Evolutionary conservation across 2,329 filamentous ascomycete genomes (phyloP), one percentile per base, ranked within the genome.

Genomic region (Cercospora beticola): DNA sequence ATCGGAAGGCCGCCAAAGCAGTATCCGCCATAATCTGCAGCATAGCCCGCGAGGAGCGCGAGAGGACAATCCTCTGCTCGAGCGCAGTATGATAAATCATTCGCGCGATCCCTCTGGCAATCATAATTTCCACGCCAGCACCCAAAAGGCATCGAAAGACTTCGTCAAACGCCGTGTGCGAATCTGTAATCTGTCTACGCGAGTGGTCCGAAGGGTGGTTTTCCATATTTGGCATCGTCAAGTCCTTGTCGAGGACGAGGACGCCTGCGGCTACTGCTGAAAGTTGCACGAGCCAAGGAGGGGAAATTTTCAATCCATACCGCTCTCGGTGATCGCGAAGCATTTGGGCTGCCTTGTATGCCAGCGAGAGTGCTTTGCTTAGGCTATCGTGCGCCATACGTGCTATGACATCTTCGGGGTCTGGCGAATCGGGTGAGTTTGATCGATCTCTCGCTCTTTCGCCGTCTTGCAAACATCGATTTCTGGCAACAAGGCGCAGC

Each of bases 1-100:
- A 49, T 71, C 70, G 16, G 65, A 68, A 5, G 70, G 70, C 5
- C 65, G 58, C 70, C 70, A 71, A 71, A 30, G 68, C 62, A 14
- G 70, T 70, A 30, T 66, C 65, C 2, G 62, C 59, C 68, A 71
- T 68, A 21, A 71, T 26, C 62, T 68, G 65, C 36, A 71, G 43
- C 64, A 71, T 43, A 12, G 31, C 46, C 54, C 56, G 31, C 40
- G 68, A 64, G 7, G 18, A 14, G 16, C 33, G 59, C 3, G 33
- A 54, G 0, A 71, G 26, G 4, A 33, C 30, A 14, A 71, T 58
- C 23, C 60, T 64, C 16, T 64, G 62, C 52, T 65, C 52, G n/a
- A 68, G 36, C 4, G 68, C 62, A n/a, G 65, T 71, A 33, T 70
- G 59, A 46, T 71, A 68, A 3, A 65, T 68, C 70, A 70, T 71